Percentiles rank a stretch among this genome's conserved stretches.
phyloP scores from a whole-genome alignment of 805 yeast species.

The Yamadazyma takamatsuzukensis region DNA sequence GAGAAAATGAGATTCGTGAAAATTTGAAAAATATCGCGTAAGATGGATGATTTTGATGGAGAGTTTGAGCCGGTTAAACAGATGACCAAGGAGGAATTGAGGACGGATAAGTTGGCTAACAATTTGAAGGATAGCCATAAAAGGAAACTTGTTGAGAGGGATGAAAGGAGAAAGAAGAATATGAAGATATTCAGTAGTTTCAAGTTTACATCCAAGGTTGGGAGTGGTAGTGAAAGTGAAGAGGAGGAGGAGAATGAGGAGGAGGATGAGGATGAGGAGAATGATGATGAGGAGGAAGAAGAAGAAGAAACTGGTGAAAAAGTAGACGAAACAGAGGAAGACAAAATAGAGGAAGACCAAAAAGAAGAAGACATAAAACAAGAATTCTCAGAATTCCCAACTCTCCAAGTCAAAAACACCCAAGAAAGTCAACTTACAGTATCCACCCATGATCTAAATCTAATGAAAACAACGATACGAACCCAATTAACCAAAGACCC shows the following conservation, averaged over 20 bases:
- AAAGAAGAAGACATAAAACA: too few relatives aligned
- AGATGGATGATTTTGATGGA: slow-evolving; percentile 27
- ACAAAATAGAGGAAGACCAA: not conserved
- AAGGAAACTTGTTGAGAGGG: slow-evolving; percentile 5
- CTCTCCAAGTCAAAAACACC: too few relatives aligned
- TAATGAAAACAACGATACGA: slow-evolving; percentile 15
- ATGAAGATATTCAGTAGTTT: slow-evolving; percentile 5
- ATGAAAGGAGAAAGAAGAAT: slow-evolving; percentile 3
- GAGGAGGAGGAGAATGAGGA: slow-evolving; percentile 3
- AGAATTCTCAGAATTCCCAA: too few relatives aligned
- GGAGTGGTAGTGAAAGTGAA: not conserved
- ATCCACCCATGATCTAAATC: slow-evolving; percentile 13
- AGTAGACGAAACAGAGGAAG: not conserved
- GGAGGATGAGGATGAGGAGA: slow-evolving; percentile 8
- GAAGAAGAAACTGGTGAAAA: not conserved
- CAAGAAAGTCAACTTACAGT: too few relatives aligned
- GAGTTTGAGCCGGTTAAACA: slow-evolving; percentile 28
- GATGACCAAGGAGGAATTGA: slow-evolving; percentile 17
- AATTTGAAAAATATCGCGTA: too few relatives aligned
- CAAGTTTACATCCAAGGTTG: slow-evolving; percentile 1
- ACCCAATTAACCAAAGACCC: slow-evolving; percentile 21
- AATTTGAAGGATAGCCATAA: slow-evolving; percentile 13
- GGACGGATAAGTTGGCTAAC: slow-evolving; percentile 16
- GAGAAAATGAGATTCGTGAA: too few relatives aligned
- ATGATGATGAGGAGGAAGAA: not conserved